A percentile compares a stretch with the other conserved stretches of the same genome.
Conservation (phyloP, 164 flowering plant genomes). For the Nelumbo lutea region DNA sequence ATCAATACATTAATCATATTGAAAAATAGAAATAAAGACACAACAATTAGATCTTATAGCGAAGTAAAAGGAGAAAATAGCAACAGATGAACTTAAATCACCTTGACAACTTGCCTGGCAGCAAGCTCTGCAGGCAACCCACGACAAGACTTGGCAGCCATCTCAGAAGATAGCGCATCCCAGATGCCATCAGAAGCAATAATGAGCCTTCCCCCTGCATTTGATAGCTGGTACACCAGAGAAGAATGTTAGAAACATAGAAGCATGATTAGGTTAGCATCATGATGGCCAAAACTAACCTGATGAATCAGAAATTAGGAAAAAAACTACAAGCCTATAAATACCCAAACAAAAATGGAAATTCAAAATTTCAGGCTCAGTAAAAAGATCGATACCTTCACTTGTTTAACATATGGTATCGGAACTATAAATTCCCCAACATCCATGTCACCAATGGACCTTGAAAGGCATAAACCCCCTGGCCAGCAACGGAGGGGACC, state of each 20-base stretch:
- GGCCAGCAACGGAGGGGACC: slow-evolving; percentile 98
- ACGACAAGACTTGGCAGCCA: slow-evolving; percentile 73
- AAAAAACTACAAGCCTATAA: neutral
- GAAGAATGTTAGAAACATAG: slow-evolving; percentile 10
- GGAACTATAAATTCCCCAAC: slow-evolving; percentile 92
- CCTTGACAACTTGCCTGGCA: slow-evolving; percentile 88
- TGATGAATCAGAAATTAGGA: neutral
- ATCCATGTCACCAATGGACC: slow-evolving; percentile 92
- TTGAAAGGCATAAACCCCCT: slow-evolving; percentile 89
- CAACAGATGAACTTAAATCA: slow-evolving; percentile 13
- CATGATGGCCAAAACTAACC: slow-evolving; percentile 1
- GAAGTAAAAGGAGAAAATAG: neutral
- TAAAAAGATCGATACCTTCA: slow-evolving; percentile 46
- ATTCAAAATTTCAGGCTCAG: neutral
- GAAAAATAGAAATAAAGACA: neutral
- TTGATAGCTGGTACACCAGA: slow-evolving; percentile 49
- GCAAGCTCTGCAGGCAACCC: slow-evolving; percentile 94
- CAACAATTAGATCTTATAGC: neutral
- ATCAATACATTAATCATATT: neutral
- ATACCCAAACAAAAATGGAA: neutral
- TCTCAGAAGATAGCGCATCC: slow-evolving; percentile 82
- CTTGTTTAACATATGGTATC: slow-evolving; percentile 87
- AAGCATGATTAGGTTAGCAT: neutral
- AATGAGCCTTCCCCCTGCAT: slow-evolving; percentile 80
- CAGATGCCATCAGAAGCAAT: slow-evolving; percentile 93